phyloP scores from a whole-genome alignment of 106 monocot genomes.

The Apostasia ramifera region DNA sequence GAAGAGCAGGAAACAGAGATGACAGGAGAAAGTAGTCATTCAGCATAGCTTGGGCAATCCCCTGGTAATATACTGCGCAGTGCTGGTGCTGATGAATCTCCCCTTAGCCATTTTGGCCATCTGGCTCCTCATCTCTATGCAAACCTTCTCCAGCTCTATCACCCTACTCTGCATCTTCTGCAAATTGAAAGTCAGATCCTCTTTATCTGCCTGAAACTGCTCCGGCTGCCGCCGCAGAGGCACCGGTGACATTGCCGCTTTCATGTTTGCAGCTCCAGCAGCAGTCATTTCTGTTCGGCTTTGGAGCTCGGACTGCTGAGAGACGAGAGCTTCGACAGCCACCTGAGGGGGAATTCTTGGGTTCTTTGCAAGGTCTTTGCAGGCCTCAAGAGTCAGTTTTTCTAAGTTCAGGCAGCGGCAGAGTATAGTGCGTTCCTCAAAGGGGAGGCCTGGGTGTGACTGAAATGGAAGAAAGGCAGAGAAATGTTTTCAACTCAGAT shows the following conservation, averaged over 20 bases:
- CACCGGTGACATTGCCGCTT: background rate
- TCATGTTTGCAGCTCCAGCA: background rate
- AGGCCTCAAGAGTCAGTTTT: slow-evolving; percentile 76
- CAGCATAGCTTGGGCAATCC: slow-evolving; percentile 58
- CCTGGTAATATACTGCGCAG: slow-evolving; percentile 15
- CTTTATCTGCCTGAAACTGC: slow-evolving; percentile 13
- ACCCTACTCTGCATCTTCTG: slow-evolving; percentile 71
- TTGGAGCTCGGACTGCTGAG: slow-evolving; percentile 47
- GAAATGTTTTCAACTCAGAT: too few species aligned
- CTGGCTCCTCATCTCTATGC: slow-evolving; percentile 72
- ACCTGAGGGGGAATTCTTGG: slow-evolving; percentile 67
- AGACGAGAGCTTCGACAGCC: slow-evolving; percentile 69
- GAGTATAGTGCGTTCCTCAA: slow-evolving; percentile 52
- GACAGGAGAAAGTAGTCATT: background rate
- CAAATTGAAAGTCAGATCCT: slow-evolving; percentile 46
- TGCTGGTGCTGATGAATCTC: slow-evolving; percentile 16
- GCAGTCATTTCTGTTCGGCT: background rate
- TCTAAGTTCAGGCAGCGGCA: slow-evolving; percentile 87
- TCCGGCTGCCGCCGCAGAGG: background rate
- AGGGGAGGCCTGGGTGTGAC: slow-evolving; percentile 56
- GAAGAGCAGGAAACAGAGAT: background rate
- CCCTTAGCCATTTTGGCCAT: slow-evolving; percentile 62
- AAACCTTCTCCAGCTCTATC: slow-evolving; percentile 71
- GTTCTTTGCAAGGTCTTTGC: slow-evolving; percentile 88
- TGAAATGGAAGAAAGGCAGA: slow-evolving; percentile 10